A percentile compares a stretch with the other conserved stretches of the same genome.
Evolutionary conservation across 1,284 basidiomycete genomes (phyloP).

Genomic region (Peniophora sp.): DNA sequence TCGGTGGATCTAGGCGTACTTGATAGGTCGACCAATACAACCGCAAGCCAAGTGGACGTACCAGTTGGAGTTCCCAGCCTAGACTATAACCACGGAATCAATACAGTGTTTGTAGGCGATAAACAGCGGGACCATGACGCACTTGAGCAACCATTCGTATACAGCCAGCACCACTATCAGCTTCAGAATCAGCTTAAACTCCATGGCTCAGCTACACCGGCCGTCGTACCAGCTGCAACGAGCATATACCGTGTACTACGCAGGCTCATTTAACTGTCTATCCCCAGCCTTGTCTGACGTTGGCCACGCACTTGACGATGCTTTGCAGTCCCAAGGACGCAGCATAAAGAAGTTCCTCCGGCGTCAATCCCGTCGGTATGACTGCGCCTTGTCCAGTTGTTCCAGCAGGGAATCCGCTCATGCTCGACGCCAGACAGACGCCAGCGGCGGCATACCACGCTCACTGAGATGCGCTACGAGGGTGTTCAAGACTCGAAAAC

Average conservation of each 20-base stretch:
- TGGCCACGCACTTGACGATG: background rate
- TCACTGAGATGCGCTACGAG: no score
- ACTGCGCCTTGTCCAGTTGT: no score
- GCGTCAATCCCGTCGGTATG: no score
- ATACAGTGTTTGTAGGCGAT: background rate
- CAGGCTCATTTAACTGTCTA: background rate
- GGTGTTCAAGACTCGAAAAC: no score
- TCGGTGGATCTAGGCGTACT: slow-evolving; percentile 15
- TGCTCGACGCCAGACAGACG: no score
- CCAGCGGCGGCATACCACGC: no score
- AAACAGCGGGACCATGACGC: slow-evolving; percentile 2
- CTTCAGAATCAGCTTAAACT: background rate
- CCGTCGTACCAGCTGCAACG: background rate
- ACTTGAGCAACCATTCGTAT: slow-evolving; percentile 15
- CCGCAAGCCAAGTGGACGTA: slow-evolving; percentile 2
- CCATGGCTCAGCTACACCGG: background rate
- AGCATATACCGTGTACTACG: background rate
- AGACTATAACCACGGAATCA: slow-evolving; percentile 2
- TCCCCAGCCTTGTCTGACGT: background rate
- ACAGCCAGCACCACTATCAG: slow-evolving; percentile 6
- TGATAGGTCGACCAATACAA: background rate
- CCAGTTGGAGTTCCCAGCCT: slow-evolving; percentile 7
- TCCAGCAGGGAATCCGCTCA: no score
- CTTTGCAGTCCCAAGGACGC: no score
- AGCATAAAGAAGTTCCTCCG: no score